Percentiles rank a stretch among this genome's conserved stretches.
These are phyloP conservation scores for Aspergillus tubingensis DNA, from an alignment of 2,329 filamentous ascomycete species.

Conservation along the genomic window DNA sequence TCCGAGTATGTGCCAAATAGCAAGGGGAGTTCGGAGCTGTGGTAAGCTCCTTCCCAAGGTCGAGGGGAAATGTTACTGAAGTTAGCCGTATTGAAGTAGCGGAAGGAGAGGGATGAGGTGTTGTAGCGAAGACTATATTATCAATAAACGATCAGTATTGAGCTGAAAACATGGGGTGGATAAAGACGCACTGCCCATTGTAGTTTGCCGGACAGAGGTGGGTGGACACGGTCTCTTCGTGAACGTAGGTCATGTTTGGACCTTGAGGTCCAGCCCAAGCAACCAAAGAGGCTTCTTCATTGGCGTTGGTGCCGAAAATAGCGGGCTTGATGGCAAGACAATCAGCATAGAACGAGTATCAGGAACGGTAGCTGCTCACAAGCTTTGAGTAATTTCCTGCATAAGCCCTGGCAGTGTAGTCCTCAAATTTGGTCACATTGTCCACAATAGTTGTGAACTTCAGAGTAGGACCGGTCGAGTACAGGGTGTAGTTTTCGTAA, in stretches of 20 bases:
- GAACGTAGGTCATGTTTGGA: constrained; percentile 1
- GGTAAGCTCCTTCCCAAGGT: constrained; percentile 6
- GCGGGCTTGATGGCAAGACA: not conserved
- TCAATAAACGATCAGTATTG: not conserved
- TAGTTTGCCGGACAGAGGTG: constrained; percentile 3
- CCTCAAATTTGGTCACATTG: not conserved
- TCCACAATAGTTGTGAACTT: not conserved
- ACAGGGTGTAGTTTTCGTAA: not conserved
- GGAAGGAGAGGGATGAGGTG: constrained; percentile 1
- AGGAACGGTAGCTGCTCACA: not conserved
- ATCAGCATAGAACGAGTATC: not conserved
- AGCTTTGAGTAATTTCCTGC: not conserved
- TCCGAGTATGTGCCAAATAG: constrained; percentile 9
- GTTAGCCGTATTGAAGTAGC: constrained; percentile 2
- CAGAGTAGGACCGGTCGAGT: not conserved
- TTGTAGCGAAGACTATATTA: constrained; percentile 1
- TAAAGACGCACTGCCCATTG: not conserved
- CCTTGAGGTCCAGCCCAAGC: not conserved
- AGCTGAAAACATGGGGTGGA: not conserved
- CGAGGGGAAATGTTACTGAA: constrained; percentile 11
- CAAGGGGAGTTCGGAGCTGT: constrained; percentile 5
- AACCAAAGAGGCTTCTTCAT: not conserved
- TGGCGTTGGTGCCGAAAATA: not conserved
- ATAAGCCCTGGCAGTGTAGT: not conserved
- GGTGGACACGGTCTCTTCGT: not conserved